These are phyloP conservation scores for Rhizophora apiculata DNA, from an alignment of 345 rosid genomes.

Conservation along the genomic window DNA sequence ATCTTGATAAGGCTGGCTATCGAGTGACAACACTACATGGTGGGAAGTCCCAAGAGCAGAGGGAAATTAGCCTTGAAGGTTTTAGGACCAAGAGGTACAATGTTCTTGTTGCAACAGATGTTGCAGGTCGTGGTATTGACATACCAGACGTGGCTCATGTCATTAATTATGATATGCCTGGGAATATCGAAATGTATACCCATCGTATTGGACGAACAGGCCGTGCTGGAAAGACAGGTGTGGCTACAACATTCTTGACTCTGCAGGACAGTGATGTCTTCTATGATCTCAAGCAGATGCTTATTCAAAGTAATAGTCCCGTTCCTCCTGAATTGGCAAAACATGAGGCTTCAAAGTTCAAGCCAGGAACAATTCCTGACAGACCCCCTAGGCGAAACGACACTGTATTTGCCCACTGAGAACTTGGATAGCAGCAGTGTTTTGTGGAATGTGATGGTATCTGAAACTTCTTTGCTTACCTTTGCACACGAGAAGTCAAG, in stretches of 20 bases:
- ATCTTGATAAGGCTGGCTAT: slow-evolving; percentile 78
- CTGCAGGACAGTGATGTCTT: slow-evolving; percentile 74
- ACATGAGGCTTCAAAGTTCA: slow-evolving; percentile 92
- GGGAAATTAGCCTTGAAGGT: slow-evolving; percentile 90
- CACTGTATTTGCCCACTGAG: slow-evolving; percentile 75
- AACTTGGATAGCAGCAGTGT: background rate
- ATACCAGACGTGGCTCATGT: slow-evolving; percentile 96
- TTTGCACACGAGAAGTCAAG: background rate
- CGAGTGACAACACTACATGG: slow-evolving; percentile 90
- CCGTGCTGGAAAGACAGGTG: slow-evolving; percentile 94
- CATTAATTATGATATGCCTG: slow-evolving; percentile 90
- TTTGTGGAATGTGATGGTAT: background rate
- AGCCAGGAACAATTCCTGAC: slow-evolving; percentile 87
- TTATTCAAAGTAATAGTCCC: slow-evolving; percentile 81
- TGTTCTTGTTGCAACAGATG: slow-evolving; percentile 94
- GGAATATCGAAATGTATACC: slow-evolving; percentile 79
- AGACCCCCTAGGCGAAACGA: slow-evolving; percentile 92
- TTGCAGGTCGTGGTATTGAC: slow-evolving; percentile 93
- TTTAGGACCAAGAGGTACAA: slow-evolving; percentile 83
- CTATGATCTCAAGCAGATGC: slow-evolving; percentile 98
- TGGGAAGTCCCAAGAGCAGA: slow-evolving; percentile 94
- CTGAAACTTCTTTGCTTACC: slow-evolving; percentile 3
- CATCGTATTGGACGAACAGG: slow-evolving; percentile 97
- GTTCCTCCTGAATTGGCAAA: slow-evolving; percentile 93
- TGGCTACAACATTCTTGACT: slow-evolving; percentile 90